Conservation (phyloP, 2,329 filamentous ascomycete genomes). For the Neofusicoccum umdonicola region DNA sequence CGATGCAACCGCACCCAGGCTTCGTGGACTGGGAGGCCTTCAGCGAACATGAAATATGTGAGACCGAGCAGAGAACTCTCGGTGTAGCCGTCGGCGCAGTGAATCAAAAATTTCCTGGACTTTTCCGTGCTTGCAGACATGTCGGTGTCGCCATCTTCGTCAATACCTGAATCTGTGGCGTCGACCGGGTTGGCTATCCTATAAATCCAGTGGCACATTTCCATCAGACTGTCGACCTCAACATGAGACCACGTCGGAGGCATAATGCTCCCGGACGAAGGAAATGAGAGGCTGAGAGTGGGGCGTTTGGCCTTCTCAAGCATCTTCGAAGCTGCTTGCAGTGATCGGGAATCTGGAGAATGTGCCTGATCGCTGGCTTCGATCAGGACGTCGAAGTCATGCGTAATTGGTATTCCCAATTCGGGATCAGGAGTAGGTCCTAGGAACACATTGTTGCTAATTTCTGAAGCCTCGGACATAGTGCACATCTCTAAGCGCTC, state of each 20-base stretch:
- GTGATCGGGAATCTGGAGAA: slow-evolving; percentile 65
- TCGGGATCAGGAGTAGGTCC: slow-evolving; percentile 78
- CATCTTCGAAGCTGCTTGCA: slow-evolving; percentile 63
- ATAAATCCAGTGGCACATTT: slow-evolving; percentile 88
- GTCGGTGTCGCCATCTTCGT: slow-evolving; percentile 45
- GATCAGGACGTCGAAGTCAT: slow-evolving; percentile 78
- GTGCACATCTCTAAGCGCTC: slow-evolving; percentile 89
- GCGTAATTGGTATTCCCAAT: slow-evolving; percentile 44
- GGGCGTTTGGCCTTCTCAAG: slow-evolving; percentile 43
- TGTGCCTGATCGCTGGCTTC: slow-evolving; percentile 85
- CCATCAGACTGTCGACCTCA: slow-evolving; percentile 80
- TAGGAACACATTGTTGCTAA: slow-evolving; percentile 84
- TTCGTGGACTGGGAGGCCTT: slow-evolving; percentile 73
- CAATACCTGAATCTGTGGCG: slow-evolving; percentile 46
- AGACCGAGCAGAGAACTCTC: slow-evolving; percentile 87
- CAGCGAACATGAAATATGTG: slow-evolving; percentile 90
- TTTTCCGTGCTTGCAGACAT: slow-evolving; percentile 41
- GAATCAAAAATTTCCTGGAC: slow-evolving; percentile 75
- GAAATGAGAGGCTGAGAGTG: slow-evolving; percentile 71
- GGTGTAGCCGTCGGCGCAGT: slow-evolving; percentile 94
- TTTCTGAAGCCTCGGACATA: slow-evolving; percentile 88
- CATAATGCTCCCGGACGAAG: slow-evolving; percentile 89
- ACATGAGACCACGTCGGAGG: slow-evolving; percentile 78
- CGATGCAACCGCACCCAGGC: slow-evolving; percentile 87
- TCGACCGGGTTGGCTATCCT: slow-evolving; percentile 60